Percentiles rank a stretch among this genome's conserved stretches.
Conservation (phyloP, 2,329 filamentous ascomycete species). For the Venturia asperata region DNA sequence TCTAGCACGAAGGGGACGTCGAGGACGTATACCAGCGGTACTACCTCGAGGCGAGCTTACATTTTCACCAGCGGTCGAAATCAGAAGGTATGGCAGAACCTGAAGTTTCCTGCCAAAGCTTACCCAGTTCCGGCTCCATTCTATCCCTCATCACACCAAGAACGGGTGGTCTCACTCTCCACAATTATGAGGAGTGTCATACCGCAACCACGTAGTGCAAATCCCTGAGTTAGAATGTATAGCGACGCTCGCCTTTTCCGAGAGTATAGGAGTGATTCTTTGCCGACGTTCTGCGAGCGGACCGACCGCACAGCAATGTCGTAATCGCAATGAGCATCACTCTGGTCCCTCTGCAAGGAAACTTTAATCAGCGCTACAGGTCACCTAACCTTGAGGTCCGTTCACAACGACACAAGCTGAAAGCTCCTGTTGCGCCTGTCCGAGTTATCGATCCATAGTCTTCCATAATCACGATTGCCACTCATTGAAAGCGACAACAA, state of each 20-base stretch:
- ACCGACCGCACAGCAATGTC: too few relatives aligned
- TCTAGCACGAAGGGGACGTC: background rate
- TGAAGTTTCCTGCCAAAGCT: background rate
- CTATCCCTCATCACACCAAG: background rate
- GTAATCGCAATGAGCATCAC: too few relatives aligned
- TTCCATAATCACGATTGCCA: background rate
- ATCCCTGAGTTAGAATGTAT: background rate
- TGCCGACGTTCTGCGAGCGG: too few relatives aligned
- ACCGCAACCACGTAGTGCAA: background rate
- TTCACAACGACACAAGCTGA: too few relatives aligned
- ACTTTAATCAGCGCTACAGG: too few relatives aligned
- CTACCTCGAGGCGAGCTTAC: background rate
- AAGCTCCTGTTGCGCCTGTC: too few relatives aligned
- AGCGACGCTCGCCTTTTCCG: background rate
- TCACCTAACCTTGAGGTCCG: too few relatives aligned
- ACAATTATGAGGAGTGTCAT: background rate
- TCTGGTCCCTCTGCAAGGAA: too few relatives aligned
- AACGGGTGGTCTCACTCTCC: too few relatives aligned
- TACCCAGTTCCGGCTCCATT: background rate
- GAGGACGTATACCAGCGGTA: background rate
- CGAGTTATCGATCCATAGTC: too few relatives aligned
- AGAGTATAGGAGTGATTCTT: background rate
- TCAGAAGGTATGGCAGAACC: background rate
- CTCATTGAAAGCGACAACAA: background rate
- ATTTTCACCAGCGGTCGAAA: background rate